A percentile compares a stretch with the other conserved stretches of the same genome.
Evolutionary conservation across 352 stramenopile genomes (phyloP).

Genomic region (Phytophthora pluvialis): DNA sequence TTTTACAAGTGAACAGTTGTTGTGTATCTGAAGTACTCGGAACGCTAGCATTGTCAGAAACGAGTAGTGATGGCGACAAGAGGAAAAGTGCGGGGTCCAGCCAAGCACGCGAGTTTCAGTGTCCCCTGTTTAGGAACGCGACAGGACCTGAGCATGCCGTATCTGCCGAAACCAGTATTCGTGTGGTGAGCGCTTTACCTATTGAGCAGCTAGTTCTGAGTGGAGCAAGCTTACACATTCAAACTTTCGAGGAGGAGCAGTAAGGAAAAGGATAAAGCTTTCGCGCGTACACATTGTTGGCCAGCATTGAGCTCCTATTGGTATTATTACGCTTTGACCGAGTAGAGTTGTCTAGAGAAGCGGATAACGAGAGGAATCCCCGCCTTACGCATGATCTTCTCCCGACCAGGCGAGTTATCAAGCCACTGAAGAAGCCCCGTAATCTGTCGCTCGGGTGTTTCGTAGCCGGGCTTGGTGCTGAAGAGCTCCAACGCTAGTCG

Average conservation of each 20-base stretch:
- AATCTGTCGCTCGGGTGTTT: slow-evolving; percentile 77
- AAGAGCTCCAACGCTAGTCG: slow-evolving; percentile 80
- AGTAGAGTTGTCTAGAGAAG: slow-evolving; percentile 78
- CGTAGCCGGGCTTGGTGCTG: slow-evolving; percentile 60
- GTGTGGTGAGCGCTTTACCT: slow-evolving; percentile 34
- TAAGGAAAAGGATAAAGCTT: not conserved
- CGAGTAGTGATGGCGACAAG: not conserved
- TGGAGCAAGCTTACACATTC: slow-evolving; percentile 33
- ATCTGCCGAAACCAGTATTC: slow-evolving; percentile 20
- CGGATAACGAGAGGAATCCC: slow-evolving; percentile 73
- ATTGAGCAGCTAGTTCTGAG: slow-evolving; percentile 43
- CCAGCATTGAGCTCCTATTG: not conserved
- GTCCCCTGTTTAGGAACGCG: slow-evolving; percentile 29
- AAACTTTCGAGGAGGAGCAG: slow-evolving; percentile 1
- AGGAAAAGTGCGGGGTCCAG: slow-evolving; percentile 1
- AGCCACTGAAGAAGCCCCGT: slow-evolving; percentile 78
- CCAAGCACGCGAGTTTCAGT: slow-evolving; percentile 26
- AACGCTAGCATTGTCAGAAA: not conserved
- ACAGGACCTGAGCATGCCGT: not conserved
- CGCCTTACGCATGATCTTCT: slow-evolving; percentile 75
- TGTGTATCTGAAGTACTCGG: slow-evolving; percentile 25
- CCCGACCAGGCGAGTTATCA: slow-evolving; percentile 71
- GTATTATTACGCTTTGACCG: slow-evolving; percentile 25
- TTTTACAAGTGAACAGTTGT: slow-evolving; percentile 42
- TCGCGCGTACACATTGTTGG: too few relatives aligned